These are phyloP conservation scores for Coemansia pectinata DNA, from an alignment of 192 early-diverging fungal species.

Conservation along the genomic window DNA sequence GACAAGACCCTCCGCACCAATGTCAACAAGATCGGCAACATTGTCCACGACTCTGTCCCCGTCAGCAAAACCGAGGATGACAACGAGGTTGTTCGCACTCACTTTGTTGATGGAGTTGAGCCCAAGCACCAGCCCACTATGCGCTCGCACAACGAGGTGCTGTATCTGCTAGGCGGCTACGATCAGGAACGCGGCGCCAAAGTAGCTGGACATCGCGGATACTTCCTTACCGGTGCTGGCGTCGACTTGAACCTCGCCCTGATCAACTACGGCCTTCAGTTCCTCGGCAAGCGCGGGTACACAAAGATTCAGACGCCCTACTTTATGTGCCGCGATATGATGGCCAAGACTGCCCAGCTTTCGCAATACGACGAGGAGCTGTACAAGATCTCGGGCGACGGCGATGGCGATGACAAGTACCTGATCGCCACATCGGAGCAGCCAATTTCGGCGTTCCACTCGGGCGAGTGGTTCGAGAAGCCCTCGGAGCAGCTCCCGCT, in stretches of 20 bases:
- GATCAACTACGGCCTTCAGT: slow-evolving; percentile 93
- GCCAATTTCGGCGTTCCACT: slow-evolving; percentile 96
- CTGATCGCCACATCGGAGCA: slow-evolving; percentile 99
- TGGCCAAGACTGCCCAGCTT: slow-evolving; percentile 99
- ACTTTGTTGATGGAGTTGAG: slow-evolving; percentile 58
- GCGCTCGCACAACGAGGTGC: slow-evolving; percentile 90
- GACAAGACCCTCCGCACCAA: slow-evolving; percentile 66
- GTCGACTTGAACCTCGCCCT: slow-evolving; percentile 97
- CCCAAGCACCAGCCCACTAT: slow-evolving; percentile 64
- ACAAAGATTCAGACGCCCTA: slow-evolving; percentile 97
- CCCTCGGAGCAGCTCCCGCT: slow-evolving; percentile 89
- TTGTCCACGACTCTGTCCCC: slow-evolving; percentile 90
- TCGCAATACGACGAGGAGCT: slow-evolving; percentile 98
- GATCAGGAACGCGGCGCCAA: slow-evolving; percentile 89
- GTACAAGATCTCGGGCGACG: slow-evolving; percentile 86
- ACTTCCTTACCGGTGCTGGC: slow-evolving; percentile 92
- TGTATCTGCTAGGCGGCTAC: slow-evolving; percentile 87
- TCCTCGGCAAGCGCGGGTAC: slow-evolving; percentile 78
- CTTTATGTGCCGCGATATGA: slow-evolving; percentile 96
- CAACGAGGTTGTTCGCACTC: slow-evolving; percentile 67
- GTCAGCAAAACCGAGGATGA: slow-evolving; percentile 85
- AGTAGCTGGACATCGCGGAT: slow-evolving; percentile 98
- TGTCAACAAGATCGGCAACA: slow-evolving; percentile 94
- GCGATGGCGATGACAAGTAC: slow-evolving; percentile 89
- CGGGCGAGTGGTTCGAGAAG: slow-evolving; percentile 93